phyloP scores from a whole-genome alignment of 106 monocot species.

The Iris macrosiphon region DNA sequence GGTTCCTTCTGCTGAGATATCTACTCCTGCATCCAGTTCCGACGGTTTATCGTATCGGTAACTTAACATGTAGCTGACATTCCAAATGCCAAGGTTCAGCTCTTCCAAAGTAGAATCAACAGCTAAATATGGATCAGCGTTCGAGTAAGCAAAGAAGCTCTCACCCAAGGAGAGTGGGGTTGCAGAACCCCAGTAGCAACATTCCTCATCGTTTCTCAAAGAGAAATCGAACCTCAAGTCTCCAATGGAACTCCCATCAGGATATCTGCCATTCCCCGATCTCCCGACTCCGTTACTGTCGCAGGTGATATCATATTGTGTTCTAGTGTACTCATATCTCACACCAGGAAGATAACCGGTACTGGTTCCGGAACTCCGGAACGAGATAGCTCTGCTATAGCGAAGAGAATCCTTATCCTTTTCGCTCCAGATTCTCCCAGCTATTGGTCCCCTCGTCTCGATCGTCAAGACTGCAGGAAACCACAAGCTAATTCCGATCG shows the following conservation, averaged over 20 bases:
- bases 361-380: not conserved
- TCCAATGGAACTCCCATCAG: conserved; percentile 23
- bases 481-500: conserved; percentile 34
- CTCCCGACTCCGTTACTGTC: not conserved
- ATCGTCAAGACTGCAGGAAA: conserved; percentile 36
- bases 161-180: conserved; percentile 34
- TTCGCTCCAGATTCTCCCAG: conserved; percentile 36
- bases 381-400: not conserved
- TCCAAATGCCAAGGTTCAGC: conserved; percentile 8
- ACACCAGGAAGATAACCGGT: conserved; percentile 17
- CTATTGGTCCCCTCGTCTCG: conserved; percentile 12
- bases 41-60: not conserved
- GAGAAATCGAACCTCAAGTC: conserved; percentile 38
- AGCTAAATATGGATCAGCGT: no score
- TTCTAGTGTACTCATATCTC: conserved; percentile 43
- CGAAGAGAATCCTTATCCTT: not conserved
- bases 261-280: conserved; percentile 22
- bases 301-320: conserved; percentile 20
- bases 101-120: no score
- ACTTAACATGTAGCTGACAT: conserved; percentile 48
- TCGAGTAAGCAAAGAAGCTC: conserved; percentile 8
- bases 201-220: conserved; percentile 11
- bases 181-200: conserved; percentile 16
- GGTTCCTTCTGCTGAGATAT: conserved; percentile 61
- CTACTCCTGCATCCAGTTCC: not conserved